These are phyloP conservation scores for Botrytis galanthina DNA, from an alignment of 2,329 filamentous ascomycete species.

Conservation along the genomic window DNA sequence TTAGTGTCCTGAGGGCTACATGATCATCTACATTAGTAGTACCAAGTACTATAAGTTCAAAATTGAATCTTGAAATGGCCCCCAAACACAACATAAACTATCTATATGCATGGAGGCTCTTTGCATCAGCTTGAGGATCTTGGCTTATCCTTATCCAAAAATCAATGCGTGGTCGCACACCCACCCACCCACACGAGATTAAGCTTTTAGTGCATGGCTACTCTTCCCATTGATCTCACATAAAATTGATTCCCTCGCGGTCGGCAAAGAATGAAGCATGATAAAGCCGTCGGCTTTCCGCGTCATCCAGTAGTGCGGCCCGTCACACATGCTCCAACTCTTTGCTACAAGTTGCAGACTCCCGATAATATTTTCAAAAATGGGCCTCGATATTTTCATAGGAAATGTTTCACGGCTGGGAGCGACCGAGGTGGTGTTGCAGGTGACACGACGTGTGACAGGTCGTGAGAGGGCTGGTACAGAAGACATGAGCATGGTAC, in stretches of 20 bases:
- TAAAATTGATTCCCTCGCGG: background rate
- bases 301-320: background rate
- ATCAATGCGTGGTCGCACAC: constrained; percentile 2
- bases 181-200: background rate
- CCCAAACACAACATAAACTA: background rate
- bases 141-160: constrained; percentile 6
- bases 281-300: constrained; percentile 3
- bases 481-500: constrained; percentile 1
- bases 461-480: background rate
- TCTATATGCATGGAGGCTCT: constrained; percentile 11
- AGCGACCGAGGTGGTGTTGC: background rate
- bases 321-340: constrained; percentile 3
- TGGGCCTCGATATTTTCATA: background rate
- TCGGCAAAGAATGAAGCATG: constrained; percentile 4
- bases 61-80: background rate
- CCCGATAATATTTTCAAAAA: background rate
- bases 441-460: background rate
- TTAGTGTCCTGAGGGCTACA: background rate
- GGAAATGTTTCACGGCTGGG: background rate
- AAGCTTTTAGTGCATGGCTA: constrained; percentile 4
- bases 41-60: background rate
- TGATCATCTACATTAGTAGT: background rate
- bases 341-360: background rate
- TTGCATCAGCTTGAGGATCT: background rate
- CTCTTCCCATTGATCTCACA: constrained; percentile 11